These are phyloP conservation scores for Ceratobasidium sp. DNA, from an alignment of 1,284 basidiomycete genomes.

Conservation along the genomic window DNA sequence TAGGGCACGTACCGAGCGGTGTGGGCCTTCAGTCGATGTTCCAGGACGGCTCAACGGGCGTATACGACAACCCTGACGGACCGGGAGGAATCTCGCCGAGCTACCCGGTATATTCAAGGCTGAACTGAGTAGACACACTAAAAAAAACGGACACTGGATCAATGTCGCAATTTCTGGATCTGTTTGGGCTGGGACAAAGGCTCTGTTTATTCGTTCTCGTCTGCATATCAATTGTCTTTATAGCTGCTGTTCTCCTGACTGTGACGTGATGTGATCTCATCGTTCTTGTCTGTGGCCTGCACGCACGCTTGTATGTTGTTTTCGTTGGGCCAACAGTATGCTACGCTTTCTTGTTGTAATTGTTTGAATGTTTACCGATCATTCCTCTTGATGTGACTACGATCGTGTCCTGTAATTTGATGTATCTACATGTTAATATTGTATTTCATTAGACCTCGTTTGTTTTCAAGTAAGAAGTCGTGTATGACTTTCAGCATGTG, in stretches of 20 bases:
- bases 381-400: neutral
- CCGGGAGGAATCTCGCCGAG: conserved; percentile 18
- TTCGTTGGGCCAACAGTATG: neutral
- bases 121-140: conserved; percentile 16
- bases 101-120: conserved; percentile 39
- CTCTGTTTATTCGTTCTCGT: conserved; percentile 24
- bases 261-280: conserved; percentile 5
- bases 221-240: conserved; percentile 4
- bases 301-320: conserved; percentile 22
- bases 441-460: neutral
- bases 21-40: conserved; percentile 36
- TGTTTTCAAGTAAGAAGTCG: neutral
- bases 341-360: conserved; percentile 20
- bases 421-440: conserved; percentile 3
- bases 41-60: conserved; percentile 13
- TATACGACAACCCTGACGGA: conserved; percentile 19
- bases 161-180: no score
- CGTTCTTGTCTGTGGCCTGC: neutral
- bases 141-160: no score
- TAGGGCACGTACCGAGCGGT: conserved; percentile 17
- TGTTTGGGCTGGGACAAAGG: no score
- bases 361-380: neutral
- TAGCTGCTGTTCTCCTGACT: conserved; percentile 7
- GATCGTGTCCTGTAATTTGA: conserved; percentile 1
- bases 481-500: neutral